A percentile compares a stretch with the other conserved stretches of the same genome.
Conservation (phyloP, 2,329 filamentous ascomycete species). For the Hypoxylon rubiginosum region DNA sequence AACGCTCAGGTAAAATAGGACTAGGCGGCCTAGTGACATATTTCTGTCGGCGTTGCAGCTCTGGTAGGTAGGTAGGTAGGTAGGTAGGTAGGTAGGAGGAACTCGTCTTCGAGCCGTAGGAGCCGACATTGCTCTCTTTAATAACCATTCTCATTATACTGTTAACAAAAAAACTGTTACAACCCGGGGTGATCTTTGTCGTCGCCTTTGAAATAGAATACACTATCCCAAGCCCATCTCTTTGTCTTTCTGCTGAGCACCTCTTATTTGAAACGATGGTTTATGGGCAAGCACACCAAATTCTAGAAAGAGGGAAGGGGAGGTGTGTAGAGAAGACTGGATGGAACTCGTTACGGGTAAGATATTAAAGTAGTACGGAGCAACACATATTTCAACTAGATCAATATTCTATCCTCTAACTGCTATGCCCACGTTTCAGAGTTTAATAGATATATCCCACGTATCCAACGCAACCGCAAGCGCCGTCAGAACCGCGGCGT, state of each 20-base stretch:
- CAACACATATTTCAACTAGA: neutral
- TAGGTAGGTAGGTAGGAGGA: too few species aligned
- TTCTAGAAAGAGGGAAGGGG: neutral
- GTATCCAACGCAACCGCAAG: slow-evolving; percentile 76
- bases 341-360: neutral
- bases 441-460: slow-evolving; percentile 77
- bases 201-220: neutral
- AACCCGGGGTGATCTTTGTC: neutral
- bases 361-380: neutral
- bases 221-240: neutral
- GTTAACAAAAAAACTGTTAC: neutral
- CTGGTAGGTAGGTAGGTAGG: too few species aligned
- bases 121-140: neutral
- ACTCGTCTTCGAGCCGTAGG: neutral
- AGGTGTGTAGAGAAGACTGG: neutral
- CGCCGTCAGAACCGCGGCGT: slow-evolving; percentile 75
- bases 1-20: slow-evolving; percentile 22
- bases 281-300: neutral
- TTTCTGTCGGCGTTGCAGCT: neutral
- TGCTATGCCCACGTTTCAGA: slow-evolving; percentile 58
- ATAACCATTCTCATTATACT: neutral
- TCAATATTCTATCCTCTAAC: neutral
- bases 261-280: neutral
- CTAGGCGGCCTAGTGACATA: slow-evolving; percentile 12
- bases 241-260: neutral